phyloP scores from a whole-genome alignment of 495 filamentous ascomycete species.

The Melanomma pulvis-pyrius region DNA sequence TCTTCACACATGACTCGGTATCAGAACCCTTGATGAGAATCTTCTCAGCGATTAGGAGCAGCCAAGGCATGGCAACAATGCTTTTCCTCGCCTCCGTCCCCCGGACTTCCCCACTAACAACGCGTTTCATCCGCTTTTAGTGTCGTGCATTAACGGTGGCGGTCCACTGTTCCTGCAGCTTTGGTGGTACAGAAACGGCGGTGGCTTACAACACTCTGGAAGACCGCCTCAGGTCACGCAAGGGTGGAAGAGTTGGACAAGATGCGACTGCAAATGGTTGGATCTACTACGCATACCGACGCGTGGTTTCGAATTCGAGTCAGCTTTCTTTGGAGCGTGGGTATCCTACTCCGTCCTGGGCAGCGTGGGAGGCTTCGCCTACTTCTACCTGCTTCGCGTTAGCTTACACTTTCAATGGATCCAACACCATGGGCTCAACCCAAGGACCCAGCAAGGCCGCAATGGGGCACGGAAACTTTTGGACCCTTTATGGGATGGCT shows the following conservation, averaged over 20 bases:
- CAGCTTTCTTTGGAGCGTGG: background rate
- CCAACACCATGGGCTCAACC: background rate
- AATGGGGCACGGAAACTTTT: background rate
- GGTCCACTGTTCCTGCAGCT: constrained; percentile 10
- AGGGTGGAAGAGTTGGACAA: background rate
- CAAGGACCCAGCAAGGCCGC: constrained; percentile 3
- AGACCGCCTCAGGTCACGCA: background rate
- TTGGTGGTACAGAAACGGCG: background rate
- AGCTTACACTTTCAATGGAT: background rate
- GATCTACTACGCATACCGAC: background rate
- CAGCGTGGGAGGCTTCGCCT: constrained; percentile 1
- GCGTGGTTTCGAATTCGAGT: background rate
- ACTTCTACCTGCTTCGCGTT: background rate
- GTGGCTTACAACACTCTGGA: background rate
- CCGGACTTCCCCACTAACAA: constrained; percentile 10
- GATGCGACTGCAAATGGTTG: background rate
- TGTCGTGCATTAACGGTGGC: background rate
- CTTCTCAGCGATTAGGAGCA: background rate
- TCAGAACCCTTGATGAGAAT: background rate
- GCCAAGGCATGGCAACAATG: background rate
- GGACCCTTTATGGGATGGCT: background rate
- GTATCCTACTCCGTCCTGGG: background rate
- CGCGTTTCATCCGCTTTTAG: background rate
- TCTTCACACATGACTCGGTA: background rate
- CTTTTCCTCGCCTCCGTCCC: constrained; percentile 1